Evolutionary conservation across 2,329 filamentous ascomycete species (phyloP).

Genomic region (Neurospora crassa): DNA sequence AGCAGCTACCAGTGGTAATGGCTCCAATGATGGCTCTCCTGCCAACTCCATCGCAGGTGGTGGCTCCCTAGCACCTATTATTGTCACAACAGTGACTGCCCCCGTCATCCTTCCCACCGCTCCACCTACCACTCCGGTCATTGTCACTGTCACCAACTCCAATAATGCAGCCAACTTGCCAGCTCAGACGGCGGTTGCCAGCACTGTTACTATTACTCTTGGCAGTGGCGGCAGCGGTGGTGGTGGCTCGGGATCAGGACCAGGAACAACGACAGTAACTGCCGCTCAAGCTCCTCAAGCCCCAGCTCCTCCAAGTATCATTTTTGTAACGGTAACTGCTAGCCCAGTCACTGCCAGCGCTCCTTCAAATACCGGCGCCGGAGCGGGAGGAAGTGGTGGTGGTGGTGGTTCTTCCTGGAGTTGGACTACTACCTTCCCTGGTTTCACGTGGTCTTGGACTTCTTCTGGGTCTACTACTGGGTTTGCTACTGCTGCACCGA

Average conservation of each 20-base stretch:
- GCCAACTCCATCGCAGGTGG: not conserved
- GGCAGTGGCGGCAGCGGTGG: not conserved
- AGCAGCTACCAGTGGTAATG: not conserved
- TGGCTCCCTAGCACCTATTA: not conserved
- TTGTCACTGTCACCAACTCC: not conserved
- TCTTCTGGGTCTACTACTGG: not conserved
- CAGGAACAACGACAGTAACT: not conserved
- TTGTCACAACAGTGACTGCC: not conserved
- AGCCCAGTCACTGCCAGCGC: not conserved
- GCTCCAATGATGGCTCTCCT: not conserved
- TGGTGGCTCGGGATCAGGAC: not conserved
- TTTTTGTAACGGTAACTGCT: not conserved
- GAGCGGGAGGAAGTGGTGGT: not conserved
- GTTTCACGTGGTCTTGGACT: not conserved
- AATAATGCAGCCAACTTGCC: not conserved
- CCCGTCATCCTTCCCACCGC: not conserved
- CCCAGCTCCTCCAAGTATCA: not conserved
- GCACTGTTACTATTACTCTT: not conserved
- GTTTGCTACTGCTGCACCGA: not conserved
- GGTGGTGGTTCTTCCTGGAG: not conserved
- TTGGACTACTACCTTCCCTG: not conserved
- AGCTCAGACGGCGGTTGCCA: not conserved
- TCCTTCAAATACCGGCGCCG: not conserved
- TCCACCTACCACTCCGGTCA: not conserved
- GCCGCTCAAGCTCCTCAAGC: not conserved